Conservation (phyloP, 2,329 filamentous ascomycete species). For the Exophiala phaeomuriformis region DNA sequence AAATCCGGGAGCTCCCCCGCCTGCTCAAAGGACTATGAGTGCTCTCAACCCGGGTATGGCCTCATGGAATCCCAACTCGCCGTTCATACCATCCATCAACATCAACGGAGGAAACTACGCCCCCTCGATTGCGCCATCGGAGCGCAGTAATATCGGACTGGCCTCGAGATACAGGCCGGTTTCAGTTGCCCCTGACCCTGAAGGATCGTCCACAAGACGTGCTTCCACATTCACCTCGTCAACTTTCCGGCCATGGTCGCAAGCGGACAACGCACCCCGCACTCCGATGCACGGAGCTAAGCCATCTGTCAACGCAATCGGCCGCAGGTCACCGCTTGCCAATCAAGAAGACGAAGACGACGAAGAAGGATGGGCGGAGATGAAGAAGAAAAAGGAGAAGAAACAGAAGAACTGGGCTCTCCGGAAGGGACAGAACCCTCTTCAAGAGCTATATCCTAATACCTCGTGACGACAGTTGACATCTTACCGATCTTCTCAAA, state of each 20-base stretch:
- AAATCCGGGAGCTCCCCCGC: conserved; percentile 28
- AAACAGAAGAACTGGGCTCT: conserved; percentile 43
- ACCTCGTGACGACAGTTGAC: conserved; percentile 9
- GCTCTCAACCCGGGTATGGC: conserved; percentile 63
- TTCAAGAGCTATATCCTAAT: conserved; percentile 25
- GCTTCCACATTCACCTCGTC: conserved; percentile 33
- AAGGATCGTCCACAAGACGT: conserved; percentile 19
- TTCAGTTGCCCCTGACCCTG: conserved; percentile 48
- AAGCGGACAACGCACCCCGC: conserved; percentile 27
- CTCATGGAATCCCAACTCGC: conserved; percentile 34
- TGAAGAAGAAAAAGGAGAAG: conserved; percentile 45
- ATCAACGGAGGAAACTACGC: conserved; percentile 52
- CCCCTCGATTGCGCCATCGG: conserved; percentile 87
- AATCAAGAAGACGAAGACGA: conserved; percentile 41
- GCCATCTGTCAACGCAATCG: conserved; percentile 28
- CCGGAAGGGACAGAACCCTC: conserved; percentile 32
- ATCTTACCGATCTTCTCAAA: background rate
- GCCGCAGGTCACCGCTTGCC: conserved; percentile 23
- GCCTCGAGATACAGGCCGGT: conserved; percentile 88
- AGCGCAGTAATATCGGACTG: conserved; percentile 87
- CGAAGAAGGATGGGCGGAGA: conserved; percentile 45
- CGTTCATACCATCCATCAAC: conserved; percentile 29
- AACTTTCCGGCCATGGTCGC: conserved; percentile 33
- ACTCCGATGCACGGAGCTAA: conserved; percentile 25
- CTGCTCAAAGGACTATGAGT: conserved; percentile 63